Evolutionary conservation across 805 yeast genomes (phyloP).

Genomic region (Cyberlindnera mycetangii): DNA sequence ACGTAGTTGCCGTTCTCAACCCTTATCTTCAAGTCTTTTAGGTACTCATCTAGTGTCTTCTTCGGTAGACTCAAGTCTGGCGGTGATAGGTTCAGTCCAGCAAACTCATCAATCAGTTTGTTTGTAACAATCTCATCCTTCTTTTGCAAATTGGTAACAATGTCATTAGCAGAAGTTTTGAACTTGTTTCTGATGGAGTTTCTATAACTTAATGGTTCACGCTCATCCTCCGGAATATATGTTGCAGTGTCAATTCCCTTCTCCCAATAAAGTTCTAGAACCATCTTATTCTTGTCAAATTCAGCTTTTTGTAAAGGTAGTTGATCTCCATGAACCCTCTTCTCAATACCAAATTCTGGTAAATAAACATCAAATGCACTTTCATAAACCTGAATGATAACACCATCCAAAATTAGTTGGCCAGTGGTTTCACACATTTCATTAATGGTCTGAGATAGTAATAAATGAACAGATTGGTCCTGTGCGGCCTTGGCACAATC

Average conservation of each 20-base stretch:
- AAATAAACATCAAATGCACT: constrained; percentile 91
- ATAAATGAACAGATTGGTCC: constrained; percentile 88
- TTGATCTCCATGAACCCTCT: constrained; percentile 96
- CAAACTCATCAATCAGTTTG: constrained; percentile 46
- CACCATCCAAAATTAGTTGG: constrained; percentile 79
- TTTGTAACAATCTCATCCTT: constrained; percentile 30
- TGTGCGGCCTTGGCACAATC: constrained; percentile 93
- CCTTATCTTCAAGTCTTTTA: constrained; percentile 54
- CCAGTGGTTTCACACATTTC: constrained; percentile 71
- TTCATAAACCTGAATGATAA: constrained; percentile 90
- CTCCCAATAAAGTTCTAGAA: constrained; percentile 88
- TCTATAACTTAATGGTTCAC: constrained; percentile 70
- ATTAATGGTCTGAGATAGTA: constrained; percentile 79
- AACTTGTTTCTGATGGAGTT: constrained; percentile 75
- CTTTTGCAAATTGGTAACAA: constrained; percentile 53
- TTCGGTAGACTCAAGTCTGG: constrained; percentile 35
- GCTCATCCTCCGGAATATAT: constrained; percentile 87
- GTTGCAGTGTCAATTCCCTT: constrained; percentile 90
- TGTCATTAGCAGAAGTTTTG: constrained; percentile 66
- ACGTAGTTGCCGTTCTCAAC: constrained; percentile 60
- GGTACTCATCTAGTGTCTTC: constrained; percentile 50
- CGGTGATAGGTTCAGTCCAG: constrained; percentile 45
- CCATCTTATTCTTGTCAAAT: constrained; percentile 64
- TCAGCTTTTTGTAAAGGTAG: constrained; percentile 90
- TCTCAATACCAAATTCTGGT: constrained; percentile 93